Percentiles rank a stretch among this genome's conserved stretches.
Conservation (phyloP, 208 protist species). For the Crithidia expoeki region DNA sequence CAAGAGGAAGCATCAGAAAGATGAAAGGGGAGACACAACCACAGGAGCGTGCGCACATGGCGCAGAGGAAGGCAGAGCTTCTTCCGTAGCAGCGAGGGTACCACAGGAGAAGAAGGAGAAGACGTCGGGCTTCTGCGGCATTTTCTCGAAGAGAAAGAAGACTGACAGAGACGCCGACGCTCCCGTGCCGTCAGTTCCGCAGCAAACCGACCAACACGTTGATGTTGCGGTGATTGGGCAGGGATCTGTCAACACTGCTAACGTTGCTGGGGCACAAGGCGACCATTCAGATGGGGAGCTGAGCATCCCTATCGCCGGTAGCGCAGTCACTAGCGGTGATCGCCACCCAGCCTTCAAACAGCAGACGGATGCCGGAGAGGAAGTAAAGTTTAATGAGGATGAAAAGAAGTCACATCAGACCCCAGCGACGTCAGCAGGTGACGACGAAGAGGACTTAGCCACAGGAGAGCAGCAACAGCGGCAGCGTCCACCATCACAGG, state of each 20-base stretch:
- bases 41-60: not conserved
- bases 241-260: not conserved
- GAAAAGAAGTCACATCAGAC: not conserved
- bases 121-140: not conserved
- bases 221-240: not conserved
- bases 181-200: not conserved
- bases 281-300: constrained; percentile 1
- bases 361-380: not conserved
- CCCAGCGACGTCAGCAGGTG: not conserved
- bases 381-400: not conserved
- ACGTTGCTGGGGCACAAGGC: not conserved
- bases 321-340: not conserved
- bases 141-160: constrained; percentile 13
- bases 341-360: not conserved
- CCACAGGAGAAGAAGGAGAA: constrained; percentile 3
- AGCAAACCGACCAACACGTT: not conserved
- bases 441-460: not conserved
- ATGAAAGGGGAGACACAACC: not conserved
- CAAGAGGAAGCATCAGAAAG: constrained; percentile 8
- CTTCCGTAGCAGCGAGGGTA: not conserved
- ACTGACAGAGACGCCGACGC: not conserved
- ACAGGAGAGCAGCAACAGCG: not conserved
- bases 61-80: too few species aligned
- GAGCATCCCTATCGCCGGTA: constrained; percentile 16
- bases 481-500: not conserved